Evolutionary conservation across 495 filamentous ascomycete genomes (phyloP).

Genomic region (Parmelia sp.): DNA sequence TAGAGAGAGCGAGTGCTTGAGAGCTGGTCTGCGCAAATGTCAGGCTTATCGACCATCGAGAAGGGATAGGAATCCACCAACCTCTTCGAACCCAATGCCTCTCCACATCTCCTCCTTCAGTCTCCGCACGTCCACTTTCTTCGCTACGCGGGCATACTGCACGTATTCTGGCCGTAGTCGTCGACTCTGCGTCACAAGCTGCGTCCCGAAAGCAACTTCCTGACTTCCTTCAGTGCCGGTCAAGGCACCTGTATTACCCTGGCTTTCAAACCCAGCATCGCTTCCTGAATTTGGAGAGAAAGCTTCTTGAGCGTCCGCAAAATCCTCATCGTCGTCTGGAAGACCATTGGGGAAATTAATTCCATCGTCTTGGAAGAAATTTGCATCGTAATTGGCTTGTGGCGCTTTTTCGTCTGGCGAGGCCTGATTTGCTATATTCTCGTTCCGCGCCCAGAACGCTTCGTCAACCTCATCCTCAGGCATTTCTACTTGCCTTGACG

Average conservation of each 20-base stretch:
- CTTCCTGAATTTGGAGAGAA: slow-evolving; percentile 67
- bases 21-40: slow-evolving; percentile 12
- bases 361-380: slow-evolving; percentile 98
- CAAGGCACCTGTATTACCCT: slow-evolving; percentile 38
- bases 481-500: slow-evolving; percentile 43
- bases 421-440: slow-evolving; percentile 44
- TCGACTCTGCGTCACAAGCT: slow-evolving; percentile 81
- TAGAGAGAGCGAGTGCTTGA: slow-evolving; percentile 1
- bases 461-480: slow-evolving; percentile 80
- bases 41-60: slow-evolving; percentile 5
- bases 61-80: slow-evolving; percentile 14
- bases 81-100: slow-evolving; percentile 64
- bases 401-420: slow-evolving; percentile 49
- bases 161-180: slow-evolving; percentile 88
- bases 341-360: slow-evolving; percentile 65
- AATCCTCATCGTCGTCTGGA: slow-evolving; percentile 69
- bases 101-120: slow-evolving; percentile 96
- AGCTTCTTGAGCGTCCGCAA: slow-evolving; percentile 86
- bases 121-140: slow-evolving; percentile 95
- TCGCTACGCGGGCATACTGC: slow-evolving; percentile 90
- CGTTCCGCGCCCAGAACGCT: slow-evolving; percentile 87
- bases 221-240: slow-evolving; percentile 30
- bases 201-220: slow-evolving; percentile 74
- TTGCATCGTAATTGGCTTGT: slow-evolving; percentile 79
- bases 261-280: slow-evolving; percentile 36